Evolutionary conservation across 2,329 filamentous ascomycete genomes (phyloP).

Genomic region (Cladosporium sp.): DNA sequence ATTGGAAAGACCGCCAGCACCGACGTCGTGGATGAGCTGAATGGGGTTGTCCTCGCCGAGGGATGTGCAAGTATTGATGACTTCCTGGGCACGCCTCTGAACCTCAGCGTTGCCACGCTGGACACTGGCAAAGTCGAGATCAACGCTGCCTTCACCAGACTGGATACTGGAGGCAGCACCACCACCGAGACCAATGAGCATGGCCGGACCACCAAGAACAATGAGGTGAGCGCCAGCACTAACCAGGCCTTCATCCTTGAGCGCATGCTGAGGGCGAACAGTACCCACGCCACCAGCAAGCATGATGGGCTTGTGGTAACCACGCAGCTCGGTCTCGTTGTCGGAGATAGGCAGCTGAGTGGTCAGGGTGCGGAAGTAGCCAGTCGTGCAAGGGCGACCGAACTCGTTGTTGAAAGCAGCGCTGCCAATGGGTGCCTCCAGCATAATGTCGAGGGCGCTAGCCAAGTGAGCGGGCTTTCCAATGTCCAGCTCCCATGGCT

Average conservation of each 20-base stretch:
- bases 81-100: slow-evolving; percentile 91
- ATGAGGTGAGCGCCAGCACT: slow-evolving; percentile 83
- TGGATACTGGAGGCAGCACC: slow-evolving; percentile 89
- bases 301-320: slow-evolving; percentile 98
- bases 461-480: slow-evolving; percentile 89
- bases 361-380: slow-evolving; percentile 86
- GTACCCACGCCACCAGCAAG: slow-evolving; percentile 93
- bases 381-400: slow-evolving; percentile 78
- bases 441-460: slow-evolving; percentile 92
- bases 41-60: slow-evolving; percentile 84
- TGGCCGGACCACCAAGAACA: slow-evolving; percentile 89
- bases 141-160: slow-evolving; percentile 80
- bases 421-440: slow-evolving; percentile 91
- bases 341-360: slow-evolving; percentile 58
- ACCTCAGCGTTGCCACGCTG: slow-evolving; percentile 97
- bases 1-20: slow-evolving; percentile 79
- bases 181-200: slow-evolving; percentile 94
- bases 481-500: slow-evolving; percentile 87
- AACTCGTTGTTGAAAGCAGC: slow-evolving; percentile 98
- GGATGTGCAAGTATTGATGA: slow-evolving; percentile 88
- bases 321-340: slow-evolving; percentile 65
- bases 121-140: slow-evolving; percentile 94
- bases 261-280: slow-evolving; percentile 80
- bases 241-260: slow-evolving; percentile 76
- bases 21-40: slow-evolving; percentile 94